Evolutionary conservation across 495 filamentous ascomycete genomes (phyloP).

Genomic region (Aspergillus olivimuriae): DNA sequence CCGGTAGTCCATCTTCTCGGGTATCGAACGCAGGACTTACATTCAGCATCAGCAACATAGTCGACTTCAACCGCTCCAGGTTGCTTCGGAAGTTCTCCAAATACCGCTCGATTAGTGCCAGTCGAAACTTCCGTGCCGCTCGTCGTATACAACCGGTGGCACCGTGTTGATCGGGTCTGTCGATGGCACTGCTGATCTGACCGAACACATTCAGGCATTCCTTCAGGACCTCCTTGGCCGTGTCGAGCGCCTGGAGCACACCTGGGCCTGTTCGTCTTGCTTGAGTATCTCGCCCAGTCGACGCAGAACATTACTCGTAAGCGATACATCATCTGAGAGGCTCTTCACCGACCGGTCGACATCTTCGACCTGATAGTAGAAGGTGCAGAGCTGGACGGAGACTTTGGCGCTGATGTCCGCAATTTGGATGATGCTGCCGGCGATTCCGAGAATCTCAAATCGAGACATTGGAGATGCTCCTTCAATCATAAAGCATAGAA

Average conservation of each 20-base stretch:
- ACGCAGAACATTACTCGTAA: neutral
- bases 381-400: neutral
- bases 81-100: neutral
- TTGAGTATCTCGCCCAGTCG: neutral
- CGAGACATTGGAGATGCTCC: no score
- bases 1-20: no score
- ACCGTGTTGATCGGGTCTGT: neutral
- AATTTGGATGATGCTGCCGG: neutral
- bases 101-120: neutral
- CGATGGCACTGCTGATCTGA: neutral
- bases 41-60: neutral
- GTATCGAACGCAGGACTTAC: neutral
- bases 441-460: neutral
- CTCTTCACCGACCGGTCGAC: neutral
- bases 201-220: neutral
- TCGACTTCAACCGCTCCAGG: neutral
- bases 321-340: neutral
- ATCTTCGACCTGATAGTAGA: neutral
- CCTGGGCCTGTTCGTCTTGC: neutral
- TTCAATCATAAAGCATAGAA: no score
- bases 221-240: neutral
- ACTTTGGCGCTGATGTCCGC: neutral
- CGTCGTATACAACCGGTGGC: neutral
- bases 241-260: neutral
- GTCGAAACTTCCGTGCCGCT: neutral